Evolutionary conservation across 805 yeast species (phyloP), one percentile per base, ranked within the genome.

Genomic region (Lipomyces yamadae): DNA sequence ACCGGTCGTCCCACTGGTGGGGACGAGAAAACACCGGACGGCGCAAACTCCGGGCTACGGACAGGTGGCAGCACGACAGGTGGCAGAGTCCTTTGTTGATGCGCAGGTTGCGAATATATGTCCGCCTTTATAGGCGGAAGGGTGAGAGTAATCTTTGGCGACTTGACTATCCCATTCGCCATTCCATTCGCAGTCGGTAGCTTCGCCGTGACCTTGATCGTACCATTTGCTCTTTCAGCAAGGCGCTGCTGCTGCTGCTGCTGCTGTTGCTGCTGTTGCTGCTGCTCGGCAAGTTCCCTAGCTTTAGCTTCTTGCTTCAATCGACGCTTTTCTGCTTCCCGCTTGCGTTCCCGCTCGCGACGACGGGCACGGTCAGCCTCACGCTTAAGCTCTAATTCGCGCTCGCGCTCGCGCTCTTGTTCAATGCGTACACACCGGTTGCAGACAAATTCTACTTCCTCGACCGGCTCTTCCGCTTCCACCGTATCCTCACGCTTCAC

Each of bases 291-390:
- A 13, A 33, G 56, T 60, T 37, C 55, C 34, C 32, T n/a, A 11
- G n/a, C 18, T 48, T 65, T 56, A 50, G 54, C 60, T 58, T 60
- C 66, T 37, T 52, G 48, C 4, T 57, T 59, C 39, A 32, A 11
- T 24, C 54, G 32, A 15, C 65, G 55, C 30, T 37, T 60, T 56
- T 69, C 71, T 6, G 57, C 63, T 2, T 63, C 71, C 10, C 69
- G 59, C 30, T 50, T 58, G 24, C 71, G 64, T 35, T 69, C 70
- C 13, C 71, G 69, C 39, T 68, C 71, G 24, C 69, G 69, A 4
- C 71, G 65, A 3, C 67, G 56, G 3, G 35, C 57, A 4, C 71
- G 63, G 29, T 68, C 70, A 10, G 35, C 45, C 48, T 68, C 68
- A 8, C 63, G 62, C n/a, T 65, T 64, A 29, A 64, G 69, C 62